Evolutionary conservation across 108 stramenopile species (phyloP).

Genomic region (Nannochloropsis granulata): DNA sequence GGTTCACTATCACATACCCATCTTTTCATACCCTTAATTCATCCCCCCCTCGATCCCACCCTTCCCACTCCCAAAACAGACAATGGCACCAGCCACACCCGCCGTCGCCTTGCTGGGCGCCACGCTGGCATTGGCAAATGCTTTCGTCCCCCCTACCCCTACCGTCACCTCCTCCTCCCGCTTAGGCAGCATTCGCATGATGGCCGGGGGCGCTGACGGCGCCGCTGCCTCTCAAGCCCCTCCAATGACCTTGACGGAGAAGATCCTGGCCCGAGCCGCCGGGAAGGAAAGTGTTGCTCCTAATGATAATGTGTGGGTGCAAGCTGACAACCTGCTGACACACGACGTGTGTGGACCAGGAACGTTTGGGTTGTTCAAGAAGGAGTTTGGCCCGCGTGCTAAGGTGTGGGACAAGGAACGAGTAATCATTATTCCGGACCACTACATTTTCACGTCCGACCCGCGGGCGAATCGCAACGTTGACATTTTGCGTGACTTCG

Average conservation of each 20-base stretch:
- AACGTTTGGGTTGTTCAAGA: conserved; percentile 27
- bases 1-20: too few relatives aligned
- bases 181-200: neutral
- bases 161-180: neutral
- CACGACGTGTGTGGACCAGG: conserved; percentile 30
- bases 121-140: neutral
- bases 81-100: neutral
- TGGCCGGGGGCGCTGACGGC: neutral
- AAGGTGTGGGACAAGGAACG: conserved; percentile 27
- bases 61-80: neutral
- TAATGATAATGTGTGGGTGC: conserved; percentile 30
- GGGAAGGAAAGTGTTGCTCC: neutral
- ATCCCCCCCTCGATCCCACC: too few relatives aligned
- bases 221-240: neutral
- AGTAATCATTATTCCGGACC: conserved; percentile 29
- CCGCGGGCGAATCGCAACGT: conserved; percentile 27
- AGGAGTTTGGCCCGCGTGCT: conserved; percentile 19
- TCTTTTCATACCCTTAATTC: too few relatives aligned
- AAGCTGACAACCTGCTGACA: conserved; percentile 24
- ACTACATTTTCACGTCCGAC: conserved; percentile 29
- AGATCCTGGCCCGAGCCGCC: conserved; percentile 21
- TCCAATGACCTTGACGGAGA: conserved; percentile 28
- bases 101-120: neutral
- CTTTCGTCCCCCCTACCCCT: neutral
- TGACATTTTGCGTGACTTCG: conserved; percentile 27